Evolutionary conservation across 2,329 filamentous ascomycete species (phyloP), one percentile per base, ranked within the genome.

Genomic region (Colletotrichum chrysophilum): DNA sequence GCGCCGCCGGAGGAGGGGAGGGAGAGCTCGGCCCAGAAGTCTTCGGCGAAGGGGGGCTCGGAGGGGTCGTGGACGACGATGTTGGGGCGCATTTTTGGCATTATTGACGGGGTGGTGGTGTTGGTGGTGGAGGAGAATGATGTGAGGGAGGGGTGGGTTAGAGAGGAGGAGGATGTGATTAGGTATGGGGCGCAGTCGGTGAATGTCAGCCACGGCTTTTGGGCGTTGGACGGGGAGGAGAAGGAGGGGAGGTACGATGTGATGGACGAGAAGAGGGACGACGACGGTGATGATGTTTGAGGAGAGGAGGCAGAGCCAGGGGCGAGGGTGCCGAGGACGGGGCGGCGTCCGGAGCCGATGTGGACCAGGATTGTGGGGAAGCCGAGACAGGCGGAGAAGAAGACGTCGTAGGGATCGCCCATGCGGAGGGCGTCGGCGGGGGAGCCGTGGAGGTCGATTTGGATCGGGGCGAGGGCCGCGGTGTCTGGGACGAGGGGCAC

Each of bases 141-240:
- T 88, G 7, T 82, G 81, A 38, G 90, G 91, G 62, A 97, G 7
- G 73, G 90, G 78, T 94, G 89, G 24, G 88, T 84, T n/a, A 96
- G 88, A 2, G 94, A 97, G 3, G 91, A 89, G 76, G 92, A 88
- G 1, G 93, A 94, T 7, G 93, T 89, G 28, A 98, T 84, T 16
- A 98, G 89, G 82, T 94, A 94, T 1, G 95, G 93, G 2, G 94
- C 94, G 77, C 91, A 91, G 83, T 97, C 95, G 52, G 92, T 91
- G 84, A 96, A 97, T 3, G 90, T 91, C 58, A 96, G 88, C 80
- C 87, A 89, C 43, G 14, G n/a, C 12, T 43, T 7, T 74, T 34
- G 58, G 2, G 18, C 76, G 18, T 36, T 34, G 7, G 38, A n/a
- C 66, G 34, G 34, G 43, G 60, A 14, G 55, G 60, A 28, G 55